Base-by-base conservation (phyloP, 805 yeast species). In the Teunomyces aglyptinius region DNA sequence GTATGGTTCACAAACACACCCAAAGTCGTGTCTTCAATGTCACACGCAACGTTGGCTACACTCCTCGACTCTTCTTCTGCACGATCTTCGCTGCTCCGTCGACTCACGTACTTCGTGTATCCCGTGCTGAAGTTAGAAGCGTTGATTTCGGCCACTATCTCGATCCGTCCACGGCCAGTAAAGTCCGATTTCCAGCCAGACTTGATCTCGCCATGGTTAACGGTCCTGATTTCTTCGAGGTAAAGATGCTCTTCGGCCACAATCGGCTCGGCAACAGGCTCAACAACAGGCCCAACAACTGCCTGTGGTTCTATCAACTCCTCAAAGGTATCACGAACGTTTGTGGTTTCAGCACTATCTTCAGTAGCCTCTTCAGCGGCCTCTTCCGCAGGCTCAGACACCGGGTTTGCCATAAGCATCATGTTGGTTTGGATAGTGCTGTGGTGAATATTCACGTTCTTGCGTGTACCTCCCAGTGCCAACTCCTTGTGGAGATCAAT, bases 171-270 rank as follows among this genome's bases (percentile, higher is more conserved):
- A 38, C 76, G 75, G 35, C 82, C 85, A 5, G 82, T 67, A 61
- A 85, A 91, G 65, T 94, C 99, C 1, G 94, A 82, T 63, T 94
- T 94, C 99, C 99, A 94, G 3, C 99, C 99, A 26, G 79, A 75
- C 60, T 86, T 88, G 59, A 89, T 66, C 50, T 88, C 96, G 8
- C 97, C 97, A 45, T 82, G 78, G 10, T 85, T 78, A 6, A 94
- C 70, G 4, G 87, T 80, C 26, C 91, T 76, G 6, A 78, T 77
- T 58, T 91, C 96, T 62, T 90, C 95, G 10, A 82, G 64, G 55
- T 77, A 85, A 11, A 86, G 49, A 4, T 56, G 61, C 11, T 33
- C n/a, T 22, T 18, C 34, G 16, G 28, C 15, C 11, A 29, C 19
- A 15, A 11, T 22, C 13, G 20, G 36, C 11, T 18, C 20, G n/a